A percentile compares a stretch with the other conserved stretches of the same genome.
Conservation (phyloP, 768 basidiomycete species). For the Kwoniella mangroviensis region DNA sequence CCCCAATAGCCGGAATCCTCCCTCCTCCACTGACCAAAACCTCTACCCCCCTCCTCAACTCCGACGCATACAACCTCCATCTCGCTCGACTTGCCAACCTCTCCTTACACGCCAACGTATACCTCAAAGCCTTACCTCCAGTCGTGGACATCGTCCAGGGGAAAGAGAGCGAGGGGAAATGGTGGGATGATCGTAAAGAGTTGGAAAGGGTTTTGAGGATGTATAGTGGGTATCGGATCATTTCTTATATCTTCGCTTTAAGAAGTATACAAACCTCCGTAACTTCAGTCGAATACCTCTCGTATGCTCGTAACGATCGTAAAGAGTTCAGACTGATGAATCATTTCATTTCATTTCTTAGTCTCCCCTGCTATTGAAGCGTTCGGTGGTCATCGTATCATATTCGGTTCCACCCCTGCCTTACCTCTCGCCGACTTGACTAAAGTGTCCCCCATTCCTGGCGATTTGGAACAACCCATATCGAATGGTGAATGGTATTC, state of each 20-base stretch:
- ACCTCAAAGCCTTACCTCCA: conserved; percentile 48
- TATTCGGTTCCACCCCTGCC: conserved; percentile 49
- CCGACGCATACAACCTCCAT: conserved; percentile 40
- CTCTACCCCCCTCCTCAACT: conserved; percentile 29
- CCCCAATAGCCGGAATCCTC: conserved; percentile 47
- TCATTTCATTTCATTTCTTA: conserved; percentile 5
- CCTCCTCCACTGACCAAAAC: conserved; percentile 46
- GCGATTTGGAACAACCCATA: conserved; percentile 33
- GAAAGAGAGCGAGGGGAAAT: conserved; percentile 22
- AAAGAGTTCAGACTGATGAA: too few species aligned
- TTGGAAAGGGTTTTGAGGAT: conserved; percentile 47
- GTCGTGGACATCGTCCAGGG: conserved; percentile 28
- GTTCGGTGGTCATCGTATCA: conserved; percentile 53
- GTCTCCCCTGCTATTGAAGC: conserved; percentile 53
- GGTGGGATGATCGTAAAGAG: conserved; percentile 50
- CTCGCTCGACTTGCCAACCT: conserved; percentile 45
- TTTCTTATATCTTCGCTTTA: not conserved
- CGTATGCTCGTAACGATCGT: too few species aligned
- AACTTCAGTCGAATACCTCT: too few species aligned
- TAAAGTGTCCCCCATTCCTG: conserved; percentile 10
- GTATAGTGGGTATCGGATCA: conserved; percentile 42
- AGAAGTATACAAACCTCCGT: too few species aligned
- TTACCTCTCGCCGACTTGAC: conserved; percentile 25
- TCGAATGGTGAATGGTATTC: conserved; percentile 45
- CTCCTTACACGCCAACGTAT: conserved; percentile 47